Conservation (phyloP, 2,329 filamentous ascomycete genomes). For the Macrophomina pseudophaseolina region DNA sequence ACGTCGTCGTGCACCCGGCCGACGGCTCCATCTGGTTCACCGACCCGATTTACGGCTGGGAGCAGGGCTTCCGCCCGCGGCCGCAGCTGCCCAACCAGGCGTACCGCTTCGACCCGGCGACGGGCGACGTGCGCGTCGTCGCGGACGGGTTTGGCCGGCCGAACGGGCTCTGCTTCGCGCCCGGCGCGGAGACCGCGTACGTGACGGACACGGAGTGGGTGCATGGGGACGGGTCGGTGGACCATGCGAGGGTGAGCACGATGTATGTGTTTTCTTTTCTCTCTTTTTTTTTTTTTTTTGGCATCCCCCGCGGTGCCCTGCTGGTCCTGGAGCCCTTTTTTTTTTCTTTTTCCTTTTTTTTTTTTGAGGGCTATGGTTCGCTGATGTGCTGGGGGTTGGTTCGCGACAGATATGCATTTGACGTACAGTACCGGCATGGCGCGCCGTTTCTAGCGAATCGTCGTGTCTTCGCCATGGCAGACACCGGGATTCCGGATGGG, state of each 20-base stretch:
- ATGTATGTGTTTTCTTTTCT: neutral
- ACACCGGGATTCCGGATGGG: slow-evolving; percentile 52
- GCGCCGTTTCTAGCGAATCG: slow-evolving; percentile 43
- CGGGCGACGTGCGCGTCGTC: slow-evolving; percentile 42
- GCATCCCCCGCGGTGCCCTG: too few relatives aligned
- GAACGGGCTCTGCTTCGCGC: slow-evolving; percentile 51
- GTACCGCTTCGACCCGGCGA: slow-evolving; percentile 48
- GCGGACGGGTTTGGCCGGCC: slow-evolving; percentile 47
- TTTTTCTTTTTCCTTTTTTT: too few relatives aligned
- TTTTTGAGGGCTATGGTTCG: too few relatives aligned
- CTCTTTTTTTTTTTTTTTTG: too few relatives aligned
- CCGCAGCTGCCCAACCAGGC: slow-evolving; percentile 35
- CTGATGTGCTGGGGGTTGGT: neutral
- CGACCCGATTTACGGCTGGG: slow-evolving; percentile 42
- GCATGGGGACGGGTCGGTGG: neutral
- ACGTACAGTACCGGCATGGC: slow-evolving; percentile 49
- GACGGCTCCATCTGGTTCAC: slow-evolving; percentile 55
- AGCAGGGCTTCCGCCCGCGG: slow-evolving; percentile 33
- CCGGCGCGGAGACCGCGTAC: slow-evolving; percentile 46
- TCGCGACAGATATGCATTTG: slow-evolving; percentile 46
- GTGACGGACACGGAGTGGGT: slow-evolving; percentile 45
- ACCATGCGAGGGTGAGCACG: slow-evolving; percentile 26
- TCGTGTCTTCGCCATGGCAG: slow-evolving; percentile 58
- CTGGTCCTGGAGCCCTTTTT: too few relatives aligned
- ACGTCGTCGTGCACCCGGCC: slow-evolving; percentile 42